Percentiles rank a stretch among this genome's conserved stretches.
These are phyloP conservation scores for Powellomyces hirtus DNA, from an alignment of 192 early-diverging fungal species.

Conservation along the genomic window DNA sequence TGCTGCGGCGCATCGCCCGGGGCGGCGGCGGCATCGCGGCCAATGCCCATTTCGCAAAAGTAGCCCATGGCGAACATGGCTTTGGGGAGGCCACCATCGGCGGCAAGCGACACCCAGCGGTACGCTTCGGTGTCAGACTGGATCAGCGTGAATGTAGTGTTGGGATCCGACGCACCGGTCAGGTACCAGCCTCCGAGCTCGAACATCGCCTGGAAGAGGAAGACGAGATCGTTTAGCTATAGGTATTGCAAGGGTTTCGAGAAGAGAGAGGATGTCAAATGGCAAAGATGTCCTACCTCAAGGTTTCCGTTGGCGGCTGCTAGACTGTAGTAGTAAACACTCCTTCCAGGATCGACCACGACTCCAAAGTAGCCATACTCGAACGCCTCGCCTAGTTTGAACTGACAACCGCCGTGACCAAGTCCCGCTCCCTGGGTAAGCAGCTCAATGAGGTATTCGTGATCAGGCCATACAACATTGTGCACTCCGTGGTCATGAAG, in stretches of 20 bases:
- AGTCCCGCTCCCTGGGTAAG: slow-evolving; percentile 70
- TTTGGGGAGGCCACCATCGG: slow-evolving; percentile 69
- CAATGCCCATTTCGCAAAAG: slow-evolving; percentile 80
- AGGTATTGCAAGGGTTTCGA: too few species aligned
- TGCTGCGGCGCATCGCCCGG: not conserved
- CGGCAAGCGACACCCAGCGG: slow-evolving; percentile 79
- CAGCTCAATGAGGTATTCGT: slow-evolving; percentile 71
- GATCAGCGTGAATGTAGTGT: slow-evolving; percentile 40
- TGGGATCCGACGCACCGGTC: slow-evolving; percentile 64
- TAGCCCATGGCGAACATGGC: slow-evolving; percentile 93
- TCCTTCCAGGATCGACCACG: slow-evolving; percentile 60
- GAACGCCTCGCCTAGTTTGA: slow-evolving; percentile 75
- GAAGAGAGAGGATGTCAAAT: not conserved
- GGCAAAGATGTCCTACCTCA: slow-evolving; percentile 46
- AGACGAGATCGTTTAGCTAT: too few species aligned
- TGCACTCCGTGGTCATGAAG: slow-evolving; percentile 75
- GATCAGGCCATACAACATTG: slow-evolving; percentile 70
- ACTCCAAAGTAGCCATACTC: slow-evolving; percentile 77
- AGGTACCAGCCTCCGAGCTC: slow-evolving; percentile 84
- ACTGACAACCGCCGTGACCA: slow-evolving; percentile 70
- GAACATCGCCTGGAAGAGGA: slow-evolving; percentile 72
- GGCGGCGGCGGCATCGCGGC: slow-evolving; percentile 37
- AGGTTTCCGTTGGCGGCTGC: slow-evolving; percentile 75
- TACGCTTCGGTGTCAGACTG: slow-evolving; percentile 72
- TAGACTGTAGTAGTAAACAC: slow-evolving; percentile 74